These are phyloP conservation scores for Trichoderma gamsii DNA, from an alignment of 495 filamentous ascomycete species.

Conservation along the genomic window DNA sequence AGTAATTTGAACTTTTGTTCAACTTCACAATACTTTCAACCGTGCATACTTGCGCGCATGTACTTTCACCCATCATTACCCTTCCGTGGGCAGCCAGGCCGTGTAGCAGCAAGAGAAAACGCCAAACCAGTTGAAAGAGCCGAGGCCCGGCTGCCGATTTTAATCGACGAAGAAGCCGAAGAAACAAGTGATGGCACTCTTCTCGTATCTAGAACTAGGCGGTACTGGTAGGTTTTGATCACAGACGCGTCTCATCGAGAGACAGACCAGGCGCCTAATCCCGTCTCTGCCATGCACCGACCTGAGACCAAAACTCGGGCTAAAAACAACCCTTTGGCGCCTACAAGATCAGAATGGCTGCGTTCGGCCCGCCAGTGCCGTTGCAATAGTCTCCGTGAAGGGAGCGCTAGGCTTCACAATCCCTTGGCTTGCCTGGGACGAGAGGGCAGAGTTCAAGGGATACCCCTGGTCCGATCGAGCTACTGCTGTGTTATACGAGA, in stretches of 20 bases:
- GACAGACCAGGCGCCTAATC: background rate
- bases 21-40: no score
- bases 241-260: background rate
- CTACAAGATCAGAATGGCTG: background rate
- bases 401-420: background rate
- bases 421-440: background rate
- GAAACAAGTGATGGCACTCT: no score
- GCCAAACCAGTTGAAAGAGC: background rate
- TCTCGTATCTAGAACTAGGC: no score
- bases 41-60: no score
- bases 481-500: background rate
- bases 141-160: background rate
- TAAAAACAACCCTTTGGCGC: constrained; percentile 5
- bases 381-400: background rate
- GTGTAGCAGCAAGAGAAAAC: background rate
- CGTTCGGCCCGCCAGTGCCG: constrained; percentile 14
- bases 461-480: background rate
- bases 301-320: constrained; percentile 7
- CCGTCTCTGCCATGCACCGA: background rate
- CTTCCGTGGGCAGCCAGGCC: no score
- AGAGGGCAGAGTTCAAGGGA: background rate
- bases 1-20: no score
- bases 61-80: no score
- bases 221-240: background rate
- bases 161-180: background rate